A percentile compares a stretch with the other conserved stretches of the same genome.
These are phyloP conservation scores for Crithidia sp. DNA, from an alignment of 208 protist species.

Conservation along the genomic window DNA sequence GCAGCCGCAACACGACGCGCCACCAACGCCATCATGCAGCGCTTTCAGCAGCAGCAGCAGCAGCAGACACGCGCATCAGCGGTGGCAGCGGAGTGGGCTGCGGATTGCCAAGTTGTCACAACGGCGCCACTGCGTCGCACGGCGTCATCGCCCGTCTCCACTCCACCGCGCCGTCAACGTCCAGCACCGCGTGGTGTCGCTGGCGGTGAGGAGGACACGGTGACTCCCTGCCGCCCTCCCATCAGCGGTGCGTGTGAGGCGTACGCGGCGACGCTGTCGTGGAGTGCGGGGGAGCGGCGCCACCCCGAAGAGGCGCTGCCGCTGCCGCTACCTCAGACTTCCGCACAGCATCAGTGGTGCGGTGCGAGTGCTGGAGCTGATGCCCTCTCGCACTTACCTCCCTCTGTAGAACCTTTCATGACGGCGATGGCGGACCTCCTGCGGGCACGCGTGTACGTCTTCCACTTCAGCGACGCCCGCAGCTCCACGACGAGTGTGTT, in stretches of 20 bases:
- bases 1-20: background rate
- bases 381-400: background rate
- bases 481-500: conserved; percentile 60
- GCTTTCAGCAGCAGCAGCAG: background rate
- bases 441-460: conserved; percentile 46
- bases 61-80: background rate
- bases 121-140: conserved; percentile 9
- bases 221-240: conserved; percentile 14
- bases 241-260: conserved; percentile 1
- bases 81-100: no score
- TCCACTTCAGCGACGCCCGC: conserved; percentile 58
- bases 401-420: conserved; percentile 34
- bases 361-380: background rate
- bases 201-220: background rate
- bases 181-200: background rate
- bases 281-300: conserved; percentile 6
- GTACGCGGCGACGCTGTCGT: background rate
- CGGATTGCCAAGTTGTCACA: background rate
- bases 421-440: conserved; percentile 45
- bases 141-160: conserved; percentile 4
- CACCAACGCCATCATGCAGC: background rate
- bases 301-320: background rate
- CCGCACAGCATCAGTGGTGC: background rate
- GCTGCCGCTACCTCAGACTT: conserved; percentile 1
- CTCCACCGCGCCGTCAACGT: conserved; percentile 9